Evolutionary conservation across 352 stramenopile species (phyloP), one percentile per base, ranked within the genome.

Genomic region (Phytophthora constricta): DNA sequence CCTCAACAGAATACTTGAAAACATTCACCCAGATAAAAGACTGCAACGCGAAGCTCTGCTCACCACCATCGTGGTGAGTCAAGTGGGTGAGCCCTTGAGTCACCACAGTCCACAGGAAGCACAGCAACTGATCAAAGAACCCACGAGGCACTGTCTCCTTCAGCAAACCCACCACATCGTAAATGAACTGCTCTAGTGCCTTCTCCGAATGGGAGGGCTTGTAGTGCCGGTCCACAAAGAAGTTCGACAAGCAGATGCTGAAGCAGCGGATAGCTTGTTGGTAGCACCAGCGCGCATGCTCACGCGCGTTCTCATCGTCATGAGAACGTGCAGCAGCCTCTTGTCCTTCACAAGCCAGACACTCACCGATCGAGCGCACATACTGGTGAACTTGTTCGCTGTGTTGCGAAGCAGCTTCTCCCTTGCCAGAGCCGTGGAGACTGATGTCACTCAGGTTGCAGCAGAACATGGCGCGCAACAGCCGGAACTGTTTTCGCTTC

Each of bases 11-110:
- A 28, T 88, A 88, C 64, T 93, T 93, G 52, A 93, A 93, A 52
- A 93, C 79, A 60, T 93, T 92, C 14, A 93, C 79, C 86, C 86
- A 93, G 4, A 92, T 74, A 50, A 93, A 93, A 5, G 82, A 87
- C 66, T 93, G 80, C 23, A 92, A 53, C 2, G 74, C 74, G 19
- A 67, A 67, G 26, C 73, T 79, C 39, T 62, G 47, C 4, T 79
- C 76, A 8, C 59, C 58, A 27, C 62, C 72, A 4, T 77, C 65
- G 16, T 79, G 65, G 19, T 62, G 65, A 13, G 51, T 65, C 58
- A 57, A 56, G 41, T 79, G 73, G 23, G 72, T 68, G 4, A 91
- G 62, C 7, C 72, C 77, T 54, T 91, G 82, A 1, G 83, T 86
- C 2, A 78, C 82, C 11, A 93, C 79, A 4, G 78, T 76, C 86